Conservation (phyloP, 164 flowering plant genomes). For the Dillenia turbinata region DNA sequence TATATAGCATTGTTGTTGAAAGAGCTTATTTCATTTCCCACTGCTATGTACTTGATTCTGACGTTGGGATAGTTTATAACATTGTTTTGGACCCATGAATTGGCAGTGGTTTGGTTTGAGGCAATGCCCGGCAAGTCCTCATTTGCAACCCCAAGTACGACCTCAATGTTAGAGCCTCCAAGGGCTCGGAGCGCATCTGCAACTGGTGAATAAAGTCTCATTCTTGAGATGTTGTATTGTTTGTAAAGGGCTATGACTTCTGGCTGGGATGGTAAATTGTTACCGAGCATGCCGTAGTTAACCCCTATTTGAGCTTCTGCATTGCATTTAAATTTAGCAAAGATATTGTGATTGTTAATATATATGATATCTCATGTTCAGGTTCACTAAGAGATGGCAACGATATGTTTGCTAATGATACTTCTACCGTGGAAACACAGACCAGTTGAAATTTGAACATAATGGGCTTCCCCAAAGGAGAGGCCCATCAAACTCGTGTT, state of each 20-base stretch:
- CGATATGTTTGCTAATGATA: too few species aligned
- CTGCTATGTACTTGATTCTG: constrained; percentile 6
- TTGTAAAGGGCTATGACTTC: constrained; percentile 9
- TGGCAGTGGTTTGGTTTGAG: neutral
- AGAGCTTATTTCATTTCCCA: constrained; percentile 12
- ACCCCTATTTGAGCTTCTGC: constrained; percentile 17
- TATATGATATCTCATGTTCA: too few species aligned
- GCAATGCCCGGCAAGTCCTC: constrained; percentile 10
- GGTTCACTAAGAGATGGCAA: too few species aligned
- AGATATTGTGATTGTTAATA: too few species aligned
- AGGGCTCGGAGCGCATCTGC: constrained; percentile 12
- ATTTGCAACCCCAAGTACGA: constrained; percentile 12
- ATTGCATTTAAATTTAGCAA: neutral
- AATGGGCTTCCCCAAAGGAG: too few species aligned
- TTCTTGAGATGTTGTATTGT: constrained; percentile 6
- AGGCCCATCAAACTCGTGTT: too few species aligned
- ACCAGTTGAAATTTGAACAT: too few species aligned
- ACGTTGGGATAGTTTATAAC: constrained; percentile 5
- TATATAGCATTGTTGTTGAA: neutral
- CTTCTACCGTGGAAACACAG: too few species aligned
- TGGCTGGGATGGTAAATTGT: constrained; percentile 11
- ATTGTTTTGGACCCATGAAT: constrained; percentile 13
- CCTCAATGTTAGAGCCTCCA: constrained; percentile 13
- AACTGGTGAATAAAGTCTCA: constrained; percentile 17
- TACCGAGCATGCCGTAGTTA: constrained; percentile 14